Base-by-base conservation (phyloP, 129 eudicot species). In the Artemisia argyi region DNA sequence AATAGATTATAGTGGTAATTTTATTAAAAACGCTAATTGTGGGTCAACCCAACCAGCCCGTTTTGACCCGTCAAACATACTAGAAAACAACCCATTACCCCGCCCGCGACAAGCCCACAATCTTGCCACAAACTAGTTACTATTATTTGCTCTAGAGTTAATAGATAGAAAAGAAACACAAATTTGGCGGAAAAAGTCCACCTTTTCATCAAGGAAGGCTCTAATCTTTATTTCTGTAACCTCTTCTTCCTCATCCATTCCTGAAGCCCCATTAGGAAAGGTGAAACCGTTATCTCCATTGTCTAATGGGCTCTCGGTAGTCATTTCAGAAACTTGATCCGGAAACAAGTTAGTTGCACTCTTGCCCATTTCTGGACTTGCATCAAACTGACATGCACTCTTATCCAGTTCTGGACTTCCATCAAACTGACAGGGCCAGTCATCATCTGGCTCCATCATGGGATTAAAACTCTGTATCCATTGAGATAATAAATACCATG, bases 131-230 rank as follows among this genome's bases (percentile, higher is more conserved):
- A 3, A 26, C 28, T n/a, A n/a, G n/a, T n/a, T n/a, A n/a, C n/a
- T n/a, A n/a, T 28, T 28, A 28, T 28, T 28, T 28, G 32, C 77
- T 86, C 3, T 32, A 5, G 7, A 32, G 7, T 51, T 28, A 7
- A 14, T 32, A 35, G 16, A 35, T 54, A 54, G 60, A 63, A 61
- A 66, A 14, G 12, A 54, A 73, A 59, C 48, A 32, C 8, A 56
- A 47, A 16, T 3, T 56, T 18, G 53, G 51, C 7, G 35, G 24
- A 67, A 58, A 51, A 70, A 72, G 0, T 24, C n/a, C 20, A 89
- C 96, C 96, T 89, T 89, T 66, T 89, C 96, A 74, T 84, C 90
- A 60, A 93, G 73, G 80, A 93, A 93, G 5, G 91, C 98, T 63
- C 81, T 83, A 70, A 93, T 93, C 80, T 90, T 93, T 4, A 86